Percentiles rank a stretch among this genome's conserved stretches.
Evolutionary conservation across 2,329 filamentous ascomycete species (phyloP).

Genomic region (Ophiostoma ulmi): DNA sequence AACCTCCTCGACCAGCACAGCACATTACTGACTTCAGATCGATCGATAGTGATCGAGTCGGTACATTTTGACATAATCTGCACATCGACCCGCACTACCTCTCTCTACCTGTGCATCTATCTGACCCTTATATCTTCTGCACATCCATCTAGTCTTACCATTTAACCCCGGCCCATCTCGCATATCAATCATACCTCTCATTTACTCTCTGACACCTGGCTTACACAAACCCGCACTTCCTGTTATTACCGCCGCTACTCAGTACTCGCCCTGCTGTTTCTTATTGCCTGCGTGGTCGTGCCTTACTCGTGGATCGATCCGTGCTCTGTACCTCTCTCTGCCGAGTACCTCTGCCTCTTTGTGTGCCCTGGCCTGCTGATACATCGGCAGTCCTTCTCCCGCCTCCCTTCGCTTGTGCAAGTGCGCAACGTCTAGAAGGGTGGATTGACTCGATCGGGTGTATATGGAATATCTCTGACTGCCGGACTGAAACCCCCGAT

Average conservation of each 20-base stretch:
- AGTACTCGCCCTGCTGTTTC: background rate
- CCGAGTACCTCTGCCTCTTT: background rate
- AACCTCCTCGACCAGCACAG: background rate
- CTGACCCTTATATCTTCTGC: no score
- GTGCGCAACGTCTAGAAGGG: background rate
- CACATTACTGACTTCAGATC: background rate
- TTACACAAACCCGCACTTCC: background rate
- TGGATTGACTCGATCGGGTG: background rate
- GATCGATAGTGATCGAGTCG: background rate
- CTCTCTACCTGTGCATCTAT: no score
- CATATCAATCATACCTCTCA: background rate
- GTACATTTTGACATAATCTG: background rate
- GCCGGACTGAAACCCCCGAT: background rate
- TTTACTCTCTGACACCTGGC: constrained; percentile 3
- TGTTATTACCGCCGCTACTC: background rate
- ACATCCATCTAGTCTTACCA: background rate
- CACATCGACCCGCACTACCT: background rate
- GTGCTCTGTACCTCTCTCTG: background rate
- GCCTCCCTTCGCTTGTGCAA: background rate
- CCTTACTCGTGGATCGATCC: background rate
- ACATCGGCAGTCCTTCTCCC: background rate
- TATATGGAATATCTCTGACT: constrained; percentile 4
- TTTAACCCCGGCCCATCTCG: background rate
- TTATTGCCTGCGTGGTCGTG: background rate
- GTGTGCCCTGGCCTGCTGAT: background rate